phyloP scores from a whole-genome alignment of 345 rosid genomes.

The Euphorbia pulcherrima region DNA sequence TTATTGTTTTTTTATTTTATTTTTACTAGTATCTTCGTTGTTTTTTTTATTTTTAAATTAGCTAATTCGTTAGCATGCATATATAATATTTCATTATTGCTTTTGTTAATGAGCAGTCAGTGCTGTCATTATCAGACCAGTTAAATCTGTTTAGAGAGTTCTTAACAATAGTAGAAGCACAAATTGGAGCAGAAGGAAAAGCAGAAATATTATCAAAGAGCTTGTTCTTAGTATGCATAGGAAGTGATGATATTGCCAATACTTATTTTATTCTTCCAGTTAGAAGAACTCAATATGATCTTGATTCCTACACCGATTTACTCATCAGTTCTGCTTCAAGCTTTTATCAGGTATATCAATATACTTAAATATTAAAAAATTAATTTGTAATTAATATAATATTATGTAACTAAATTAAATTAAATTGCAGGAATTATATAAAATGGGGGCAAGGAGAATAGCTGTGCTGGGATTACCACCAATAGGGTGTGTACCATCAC shows the following conservation, averaged over 20 bases:
- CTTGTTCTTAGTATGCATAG: conserved; percentile 6
- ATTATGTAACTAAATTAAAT: too few relatives aligned
- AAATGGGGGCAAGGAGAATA: conserved; percentile 55
- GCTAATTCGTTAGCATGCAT: not conserved
- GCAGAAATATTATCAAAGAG: conserved; percentile 18
- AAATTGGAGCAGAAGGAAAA: conserved; percentile 21
- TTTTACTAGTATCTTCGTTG: too few relatives aligned
- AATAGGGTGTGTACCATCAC: conserved; percentile 69
- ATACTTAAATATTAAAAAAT: not conserved
- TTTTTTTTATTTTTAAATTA: not conserved
- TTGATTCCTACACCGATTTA: conserved; percentile 30
- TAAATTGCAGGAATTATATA: conserved; percentile 42
- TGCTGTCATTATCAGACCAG: conserved; percentile 11
- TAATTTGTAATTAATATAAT: too few relatives aligned
- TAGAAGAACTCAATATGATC: conserved; percentile 8
- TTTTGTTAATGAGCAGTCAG: not conserved
- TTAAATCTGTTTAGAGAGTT: conserved; percentile 16
- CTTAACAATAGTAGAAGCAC: conserved; percentile 13
- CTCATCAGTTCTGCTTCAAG: conserved; percentile 19
- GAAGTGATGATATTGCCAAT: conserved; percentile 29
- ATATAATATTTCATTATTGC: not conserved
- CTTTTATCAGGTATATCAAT: conserved; percentile 27
- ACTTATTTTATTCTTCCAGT: conserved; percentile 14
- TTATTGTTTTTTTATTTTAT: not conserved
- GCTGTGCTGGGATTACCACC: conserved; percentile 52